Percentiles rank a stretch among this genome's conserved stretches.
These are phyloP conservation scores for Ascochyta clinopodiicola DNA, from an alignment of 2,329 filamentous ascomycete species.

Conservation along the genomic window DNA sequence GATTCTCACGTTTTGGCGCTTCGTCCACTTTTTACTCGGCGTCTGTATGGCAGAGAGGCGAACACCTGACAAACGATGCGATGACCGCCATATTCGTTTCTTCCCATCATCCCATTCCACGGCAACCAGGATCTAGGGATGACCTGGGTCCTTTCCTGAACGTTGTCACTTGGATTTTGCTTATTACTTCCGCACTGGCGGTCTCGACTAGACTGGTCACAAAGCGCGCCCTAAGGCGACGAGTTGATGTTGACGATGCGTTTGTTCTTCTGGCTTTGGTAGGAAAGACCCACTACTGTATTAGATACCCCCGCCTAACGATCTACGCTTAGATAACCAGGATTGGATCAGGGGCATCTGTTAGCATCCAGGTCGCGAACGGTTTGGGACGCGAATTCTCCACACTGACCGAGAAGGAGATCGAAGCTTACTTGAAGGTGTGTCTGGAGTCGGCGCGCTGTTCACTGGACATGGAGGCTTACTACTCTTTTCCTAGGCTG, in stretches of 20 bases:
- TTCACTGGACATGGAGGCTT: neutral
- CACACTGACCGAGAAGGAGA: slow-evolving; percentile 25
- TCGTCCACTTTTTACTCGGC: neutral
- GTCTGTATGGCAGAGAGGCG: slow-evolving; percentile 9
- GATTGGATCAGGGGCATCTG: slow-evolving; percentile 42
- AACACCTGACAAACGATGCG: slow-evolving; percentile 29
- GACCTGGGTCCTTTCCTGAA: slow-evolving; percentile 44
- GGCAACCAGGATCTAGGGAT: slow-evolving; percentile 36
- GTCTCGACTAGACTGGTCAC: slow-evolving; percentile 44
- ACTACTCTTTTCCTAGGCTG: slow-evolving; percentile 25
- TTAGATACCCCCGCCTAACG: slow-evolving; percentile 16
- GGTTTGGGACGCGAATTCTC: slow-evolving; percentile 38
- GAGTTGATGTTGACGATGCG: slow-evolving; percentile 44
- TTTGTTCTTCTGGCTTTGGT: slow-evolving; percentile 45
- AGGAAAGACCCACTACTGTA: slow-evolving; percentile 7
- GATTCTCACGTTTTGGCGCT: slow-evolving; percentile 7
- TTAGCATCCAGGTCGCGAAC: slow-evolving; percentile 39
- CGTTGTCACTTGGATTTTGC: slow-evolving; percentile 45
- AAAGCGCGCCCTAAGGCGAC: slow-evolving; percentile 41
- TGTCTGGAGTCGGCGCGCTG: neutral
- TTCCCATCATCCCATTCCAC: slow-evolving; percentile 32
- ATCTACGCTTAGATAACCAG: slow-evolving; percentile 30
- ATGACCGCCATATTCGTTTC: slow-evolving; percentile 36
- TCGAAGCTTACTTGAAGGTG: slow-evolving; percentile 43
- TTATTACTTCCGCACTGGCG: slow-evolving; percentile 43